These are phyloP conservation scores for Streptanthus diversifolius DNA, from an alignment of 345 rosid genomes.

Conservation along the genomic window DNA sequence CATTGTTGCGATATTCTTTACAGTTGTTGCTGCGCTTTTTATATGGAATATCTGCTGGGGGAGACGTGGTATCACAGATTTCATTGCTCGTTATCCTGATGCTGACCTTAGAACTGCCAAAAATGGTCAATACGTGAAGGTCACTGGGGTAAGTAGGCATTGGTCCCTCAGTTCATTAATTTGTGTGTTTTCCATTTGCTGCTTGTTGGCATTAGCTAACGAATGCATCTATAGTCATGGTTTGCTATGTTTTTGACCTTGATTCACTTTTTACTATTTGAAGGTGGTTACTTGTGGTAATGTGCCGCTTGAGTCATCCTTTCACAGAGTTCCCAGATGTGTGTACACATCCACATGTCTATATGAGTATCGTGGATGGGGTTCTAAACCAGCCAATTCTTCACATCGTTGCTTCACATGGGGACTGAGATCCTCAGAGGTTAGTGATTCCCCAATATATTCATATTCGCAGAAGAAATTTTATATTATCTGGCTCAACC, in stretches of 20 bases:
- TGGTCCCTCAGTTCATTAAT: background rate
- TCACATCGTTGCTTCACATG: slow-evolving; percentile 41
- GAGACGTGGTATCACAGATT: slow-evolving; percentile 65
- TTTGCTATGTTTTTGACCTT: slow-evolving; percentile 9
- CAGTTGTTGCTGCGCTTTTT: slow-evolving; percentile 70
- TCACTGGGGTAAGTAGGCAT: slow-evolving; percentile 84
- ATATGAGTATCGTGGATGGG: slow-evolving; percentile 75
- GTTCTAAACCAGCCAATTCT: slow-evolving; percentile 81
- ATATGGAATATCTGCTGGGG: slow-evolving; percentile 87
- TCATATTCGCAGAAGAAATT: background rate
- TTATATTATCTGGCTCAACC: background rate
- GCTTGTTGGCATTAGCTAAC: slow-evolving; percentile 5
- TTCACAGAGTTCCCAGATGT: slow-evolving; percentile 80
- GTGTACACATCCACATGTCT: slow-evolving; percentile 86
- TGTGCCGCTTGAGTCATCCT: slow-evolving; percentile 88
- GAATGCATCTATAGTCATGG: slow-evolving; percentile 8
- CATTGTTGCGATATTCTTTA: slow-evolving; percentile 79
- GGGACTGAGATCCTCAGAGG: slow-evolving; percentile 47
- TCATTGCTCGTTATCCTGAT: slow-evolving; percentile 80
- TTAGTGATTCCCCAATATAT: slow-evolving; percentile 25
- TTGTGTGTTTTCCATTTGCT: background rate
- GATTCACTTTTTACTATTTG: slow-evolving; percentile 14
- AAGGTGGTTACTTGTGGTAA: slow-evolving; percentile 98
- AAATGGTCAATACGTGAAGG: slow-evolving; percentile 95
- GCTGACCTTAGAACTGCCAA: slow-evolving; percentile 94